Evolutionary conservation across 768 basidiomycete species (phyloP), one percentile per base, ranked within the genome.

Genomic region (Exidia glandulosa): DNA sequence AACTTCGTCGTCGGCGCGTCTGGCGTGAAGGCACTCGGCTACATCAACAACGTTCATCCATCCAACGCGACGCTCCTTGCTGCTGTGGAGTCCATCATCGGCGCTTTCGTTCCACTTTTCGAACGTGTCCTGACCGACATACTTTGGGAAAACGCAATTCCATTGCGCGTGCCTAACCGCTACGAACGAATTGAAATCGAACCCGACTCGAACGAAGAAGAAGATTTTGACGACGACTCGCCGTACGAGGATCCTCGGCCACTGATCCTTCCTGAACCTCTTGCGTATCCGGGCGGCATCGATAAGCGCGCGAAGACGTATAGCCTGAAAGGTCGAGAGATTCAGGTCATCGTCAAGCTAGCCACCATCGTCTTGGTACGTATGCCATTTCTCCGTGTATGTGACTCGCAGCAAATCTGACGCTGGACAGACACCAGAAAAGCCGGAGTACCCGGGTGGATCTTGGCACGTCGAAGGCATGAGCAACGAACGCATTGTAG

Each of bases 401-500:
- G n/a, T n/a, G n/a, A n/a, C n/a, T n/a, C n/a, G n/a, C n/a, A n/a
- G n/a, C n/a, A n/a, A n/a, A n/a, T n/a, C n/a, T n/a, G n/a, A n/a
- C n/a, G n/a, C n/a, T n/a, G n/a, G n/a, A n/a, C n/a, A n/a, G 55
- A 73, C 72, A 0, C 74, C 75, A 13, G 72, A 75, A 23, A 70
- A 71, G 57, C 75, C 75, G 0, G 63, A 66, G 3, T 75, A 75
- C 63, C 61, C 58, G 0, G 75, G 75, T 16, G 74, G 75, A 23
- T 67, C 63, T 4, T 76, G 75, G 75, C 75, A 75, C 60, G 68
- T 74, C 52, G 75, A 75, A 62, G 75, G 68, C 14, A 68, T 69
- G 68, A 33, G 32, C n/a, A 68, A 69, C 61, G 68, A 69, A 52
- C 33, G 32, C 23, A 68, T 68, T 7, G 63, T 69, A 7, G 62